These are phyloP conservation scores for Hypoxylon sp. DNA, from an alignment of 2,329 filamentous ascomycete species.

Conservation along the genomic window DNA sequence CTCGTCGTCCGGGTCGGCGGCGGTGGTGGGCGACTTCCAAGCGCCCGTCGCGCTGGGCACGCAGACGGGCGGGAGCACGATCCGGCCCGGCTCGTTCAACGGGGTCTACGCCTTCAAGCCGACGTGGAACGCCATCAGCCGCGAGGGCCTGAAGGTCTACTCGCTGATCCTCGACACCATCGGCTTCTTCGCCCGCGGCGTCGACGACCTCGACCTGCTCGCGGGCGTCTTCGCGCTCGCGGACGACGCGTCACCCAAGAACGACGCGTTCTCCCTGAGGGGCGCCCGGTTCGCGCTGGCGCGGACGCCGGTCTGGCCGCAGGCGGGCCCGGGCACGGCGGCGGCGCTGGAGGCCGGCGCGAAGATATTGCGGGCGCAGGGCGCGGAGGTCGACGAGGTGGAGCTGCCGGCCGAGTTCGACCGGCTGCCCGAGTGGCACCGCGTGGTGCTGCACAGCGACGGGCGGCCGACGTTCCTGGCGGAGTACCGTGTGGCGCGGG, in stretches of 20 bases:
- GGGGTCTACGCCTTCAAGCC: constrained; percentile 72
- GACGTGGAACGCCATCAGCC: constrained; percentile 68
- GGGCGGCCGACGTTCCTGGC: constrained; percentile 61
- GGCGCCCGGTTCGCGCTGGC: constrained; percentile 62
- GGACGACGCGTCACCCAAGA: constrained; percentile 55
- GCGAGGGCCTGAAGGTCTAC: constrained; percentile 68
- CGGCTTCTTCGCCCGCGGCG: constrained; percentile 65
- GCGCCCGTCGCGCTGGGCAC: constrained; percentile 68
- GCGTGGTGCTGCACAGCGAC: constrained; percentile 58
- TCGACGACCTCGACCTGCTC: constrained; percentile 66
- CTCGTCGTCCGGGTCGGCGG: constrained; percentile 71
- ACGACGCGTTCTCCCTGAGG: constrained; percentile 47
- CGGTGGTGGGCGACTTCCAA: constrained; percentile 71
- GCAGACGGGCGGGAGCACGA: constrained; percentile 70
- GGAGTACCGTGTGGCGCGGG: constrained; percentile 59
- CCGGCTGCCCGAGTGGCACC: constrained; percentile 60
- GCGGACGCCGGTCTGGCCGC: constrained; percentile 61
- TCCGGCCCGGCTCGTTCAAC: constrained; percentile 71
- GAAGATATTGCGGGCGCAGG: constrained; percentile 52
- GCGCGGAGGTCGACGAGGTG: constrained; percentile 65
- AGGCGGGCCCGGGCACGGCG: constrained; percentile 54
- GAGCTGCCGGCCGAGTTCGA: constrained; percentile 59
- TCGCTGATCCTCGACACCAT: constrained; percentile 68
- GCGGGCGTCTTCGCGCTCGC: constrained; percentile 60
- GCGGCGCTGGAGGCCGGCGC: constrained; percentile 53